Evolutionary conservation across 306 rosid species (phyloP).

Genomic region (Adenanthera pavonina): DNA sequence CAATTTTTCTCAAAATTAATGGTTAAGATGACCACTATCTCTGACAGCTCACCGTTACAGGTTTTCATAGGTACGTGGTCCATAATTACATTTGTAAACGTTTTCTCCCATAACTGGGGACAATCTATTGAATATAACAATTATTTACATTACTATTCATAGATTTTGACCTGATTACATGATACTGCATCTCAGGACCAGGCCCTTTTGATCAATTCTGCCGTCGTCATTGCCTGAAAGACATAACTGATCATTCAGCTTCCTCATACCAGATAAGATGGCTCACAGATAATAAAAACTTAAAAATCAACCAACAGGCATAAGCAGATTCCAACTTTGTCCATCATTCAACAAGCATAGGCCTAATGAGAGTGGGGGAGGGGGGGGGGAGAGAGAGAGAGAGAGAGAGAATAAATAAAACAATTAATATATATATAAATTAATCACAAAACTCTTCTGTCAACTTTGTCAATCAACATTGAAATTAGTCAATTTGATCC

Average conservation of each 20-base stretch:
- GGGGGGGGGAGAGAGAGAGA: too few species aligned
- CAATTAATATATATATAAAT: too few species aligned
- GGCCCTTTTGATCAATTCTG: conserved; percentile 66
- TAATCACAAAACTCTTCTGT: background rate
- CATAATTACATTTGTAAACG: conserved; percentile 38
- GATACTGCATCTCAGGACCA: conserved; percentile 67
- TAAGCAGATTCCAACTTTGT: background rate
- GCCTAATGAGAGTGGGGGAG: background rate
- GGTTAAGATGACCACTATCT: conserved; percentile 3
- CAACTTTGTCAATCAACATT: background rate
- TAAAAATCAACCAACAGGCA: background rate
- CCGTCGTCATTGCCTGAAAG: conserved; percentile 71
- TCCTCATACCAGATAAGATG: background rate
- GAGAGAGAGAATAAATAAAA: background rate
- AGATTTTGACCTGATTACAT: conserved; percentile 46
- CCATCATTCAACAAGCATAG: background rate
- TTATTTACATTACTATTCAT: conserved; percentile 42
- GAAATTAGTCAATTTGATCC: conserved; percentile 15
- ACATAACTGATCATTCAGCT: conserved; percentile 6
- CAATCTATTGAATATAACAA: conserved; percentile 24
- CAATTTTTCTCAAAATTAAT: background rate
- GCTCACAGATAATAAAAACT: background rate
- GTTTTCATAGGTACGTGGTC: conserved; percentile 30
- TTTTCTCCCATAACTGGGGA: conserved; percentile 37
- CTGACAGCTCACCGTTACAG: conserved; percentile 15